phyloP scores from a whole-genome alignment of 148 eudicot genomes.

The Euryodendron excelsum region DNA sequence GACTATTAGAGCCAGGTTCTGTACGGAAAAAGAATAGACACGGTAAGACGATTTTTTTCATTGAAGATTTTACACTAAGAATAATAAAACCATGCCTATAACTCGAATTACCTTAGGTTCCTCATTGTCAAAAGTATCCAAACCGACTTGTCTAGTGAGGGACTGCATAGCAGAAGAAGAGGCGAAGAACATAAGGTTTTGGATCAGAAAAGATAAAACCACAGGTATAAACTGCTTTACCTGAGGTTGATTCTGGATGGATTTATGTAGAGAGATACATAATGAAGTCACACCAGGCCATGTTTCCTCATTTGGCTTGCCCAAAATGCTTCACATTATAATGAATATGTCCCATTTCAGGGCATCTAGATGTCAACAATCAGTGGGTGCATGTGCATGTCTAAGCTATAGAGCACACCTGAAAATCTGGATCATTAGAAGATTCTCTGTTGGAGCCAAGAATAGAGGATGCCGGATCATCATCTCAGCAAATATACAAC shows the following conservation, averaged over 20 bases:
- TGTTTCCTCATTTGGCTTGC: not conserved
- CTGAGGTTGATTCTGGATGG: no score
- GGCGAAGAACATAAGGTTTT: no score
- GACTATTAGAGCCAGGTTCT: no score
- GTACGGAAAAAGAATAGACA: no score
- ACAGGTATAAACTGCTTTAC: no score
- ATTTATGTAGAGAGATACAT: not conserved
- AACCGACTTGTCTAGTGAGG: no score
- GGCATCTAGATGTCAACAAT: not conserved
- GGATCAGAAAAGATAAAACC: no score
- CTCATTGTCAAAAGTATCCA: no score
- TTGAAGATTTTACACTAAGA: not conserved
- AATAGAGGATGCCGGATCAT: not conserved
- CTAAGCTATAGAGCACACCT: not conserved
- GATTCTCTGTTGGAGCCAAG: not conserved
- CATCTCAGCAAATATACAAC: conserved; percentile 1
- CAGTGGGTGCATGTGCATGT: not conserved
- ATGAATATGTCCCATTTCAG: not conserved
- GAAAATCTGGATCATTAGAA: not conserved
- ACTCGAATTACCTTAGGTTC: no score
- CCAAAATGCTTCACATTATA: not conserved
- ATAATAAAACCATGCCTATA: not conserved
- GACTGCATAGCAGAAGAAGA: no score
- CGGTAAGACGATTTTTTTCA: no score
- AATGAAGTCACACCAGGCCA: not conserved